These are phyloP conservation scores for Acanthochlamys bracteata DNA, from an alignment of 106 monocot species.

Conservation along the genomic window DNA sequence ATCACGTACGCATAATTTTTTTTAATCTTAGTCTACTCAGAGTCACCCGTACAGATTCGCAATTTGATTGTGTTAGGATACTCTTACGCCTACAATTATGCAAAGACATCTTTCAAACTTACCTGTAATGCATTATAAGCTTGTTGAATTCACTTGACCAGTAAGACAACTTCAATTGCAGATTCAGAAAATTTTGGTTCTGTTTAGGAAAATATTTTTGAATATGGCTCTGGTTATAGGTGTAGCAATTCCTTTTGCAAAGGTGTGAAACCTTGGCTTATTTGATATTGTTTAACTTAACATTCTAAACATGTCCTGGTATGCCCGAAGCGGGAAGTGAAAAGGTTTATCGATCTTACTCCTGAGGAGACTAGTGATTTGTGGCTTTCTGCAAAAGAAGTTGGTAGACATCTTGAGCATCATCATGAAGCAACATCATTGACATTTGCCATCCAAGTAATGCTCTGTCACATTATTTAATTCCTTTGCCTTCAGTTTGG, in stretches of 20 bases:
- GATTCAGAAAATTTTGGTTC: neutral
- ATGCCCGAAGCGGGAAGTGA: constrained; percentile 88
- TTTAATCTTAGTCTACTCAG: too few relatives aligned
- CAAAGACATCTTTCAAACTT: too few relatives aligned
- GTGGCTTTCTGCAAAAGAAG: constrained; percentile 75
- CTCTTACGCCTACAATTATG: too few relatives aligned
- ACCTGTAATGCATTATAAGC: too few relatives aligned
- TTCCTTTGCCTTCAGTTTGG: neutral
- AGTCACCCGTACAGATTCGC: too few relatives aligned
- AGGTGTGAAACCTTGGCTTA: neutral
- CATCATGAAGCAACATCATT: constrained; percentile 83
- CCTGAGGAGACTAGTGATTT: constrained; percentile 70
- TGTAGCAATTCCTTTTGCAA: neutral
- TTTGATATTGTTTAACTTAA: constrained; percentile 37
- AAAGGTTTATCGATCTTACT: constrained; percentile 74
- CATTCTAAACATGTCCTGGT: constrained; percentile 81
- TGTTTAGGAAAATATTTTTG: neutral
- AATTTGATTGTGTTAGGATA: too few relatives aligned
- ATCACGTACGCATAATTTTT: too few relatives aligned
- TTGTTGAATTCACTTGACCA: too few relatives aligned
- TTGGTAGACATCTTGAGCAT: constrained; percentile 63
- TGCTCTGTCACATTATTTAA: neutral
- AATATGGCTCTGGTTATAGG: neutral
- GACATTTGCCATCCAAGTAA: constrained; percentile 79
- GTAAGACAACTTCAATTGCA: neutral